phyloP scores from a whole-genome alignment of 2,329 filamentous ascomycete genomes.

The Claviceps capensis region DNA sequence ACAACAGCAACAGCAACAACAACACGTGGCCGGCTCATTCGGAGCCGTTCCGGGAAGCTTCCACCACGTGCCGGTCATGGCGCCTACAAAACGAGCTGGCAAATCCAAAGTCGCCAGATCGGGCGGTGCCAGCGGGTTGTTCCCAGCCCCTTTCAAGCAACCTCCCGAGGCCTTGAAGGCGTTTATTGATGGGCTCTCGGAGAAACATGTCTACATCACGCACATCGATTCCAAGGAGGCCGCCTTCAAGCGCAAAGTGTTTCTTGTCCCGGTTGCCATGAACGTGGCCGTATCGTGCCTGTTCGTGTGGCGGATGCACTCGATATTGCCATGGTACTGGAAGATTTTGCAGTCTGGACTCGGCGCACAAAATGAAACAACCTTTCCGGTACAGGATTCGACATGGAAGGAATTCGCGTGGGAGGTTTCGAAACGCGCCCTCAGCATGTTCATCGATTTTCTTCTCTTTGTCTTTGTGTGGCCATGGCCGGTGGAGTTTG shows the following conservation, averaged over 20 bases:
- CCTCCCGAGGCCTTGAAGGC: constrained; percentile 48
- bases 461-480: constrained; percentile 52
- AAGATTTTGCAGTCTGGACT: constrained; percentile 49
- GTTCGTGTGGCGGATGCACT: constrained; percentile 54
- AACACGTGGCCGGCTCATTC: not conserved
- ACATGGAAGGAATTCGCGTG: constrained; percentile 41
- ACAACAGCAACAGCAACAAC: not conserved
- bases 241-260: constrained; percentile 69
- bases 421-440: constrained; percentile 45
- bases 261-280: constrained; percentile 62
- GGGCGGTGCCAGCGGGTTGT: constrained; percentile 17
- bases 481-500: constrained; percentile 63
- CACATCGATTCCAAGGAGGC: constrained; percentile 63
- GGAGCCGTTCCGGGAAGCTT: not conserved
- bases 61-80: constrained; percentile 12
- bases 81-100: constrained; percentile 20
- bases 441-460: constrained; percentile 63
- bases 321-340: constrained; percentile 61
- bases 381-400: constrained; percentile 43
- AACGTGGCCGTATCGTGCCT: constrained; percentile 54
- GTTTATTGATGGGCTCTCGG: constrained; percentile 53
- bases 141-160: constrained; percentile 53
- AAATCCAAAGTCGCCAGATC: constrained; percentile 17
- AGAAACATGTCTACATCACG: constrained; percentile 64
- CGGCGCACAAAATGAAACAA: constrained; percentile 52